A percentile compares a stretch with the other conserved stretches of the same genome.
phyloP scores from a whole-genome alignment of 805 yeast species.

The Candida sanyiensis region DNA sequence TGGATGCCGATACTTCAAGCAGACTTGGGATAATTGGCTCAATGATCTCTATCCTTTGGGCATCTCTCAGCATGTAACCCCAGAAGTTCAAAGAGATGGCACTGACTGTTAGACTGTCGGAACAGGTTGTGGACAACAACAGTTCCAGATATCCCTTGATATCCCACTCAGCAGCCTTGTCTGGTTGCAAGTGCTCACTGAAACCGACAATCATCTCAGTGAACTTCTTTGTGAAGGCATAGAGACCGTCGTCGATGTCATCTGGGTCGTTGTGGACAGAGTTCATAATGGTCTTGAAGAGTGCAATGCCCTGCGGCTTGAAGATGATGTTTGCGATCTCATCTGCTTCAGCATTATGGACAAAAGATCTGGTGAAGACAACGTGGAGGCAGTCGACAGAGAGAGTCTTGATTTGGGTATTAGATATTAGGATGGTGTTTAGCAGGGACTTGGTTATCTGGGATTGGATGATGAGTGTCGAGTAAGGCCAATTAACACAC shows the following conservation, averaged over 20 bases:
- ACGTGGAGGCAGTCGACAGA: slow-evolving; percentile 91
- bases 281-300: slow-evolving; percentile 61
- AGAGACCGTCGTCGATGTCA: slow-evolving; percentile 72
- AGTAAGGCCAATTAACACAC: slow-evolving; percentile 86
- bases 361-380: slow-evolving; percentile 73
- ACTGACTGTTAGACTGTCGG: slow-evolving; percentile 82
- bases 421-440: slow-evolving; percentile 49
- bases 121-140: slow-evolving; percentile 74
- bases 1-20: slow-evolving; percentile 69
- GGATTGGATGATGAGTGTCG: slow-evolving; percentile 61
- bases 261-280: slow-evolving; percentile 50
- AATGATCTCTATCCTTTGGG: slow-evolving; percentile 50
- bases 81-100: slow-evolving; percentile 91
- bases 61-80: slow-evolving; percentile 84
- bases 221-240: slow-evolving; percentile 79
- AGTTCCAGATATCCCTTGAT: slow-evolving; percentile 62
- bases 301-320: slow-evolving; percentile 62
- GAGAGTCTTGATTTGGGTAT: slow-evolving; percentile 66
- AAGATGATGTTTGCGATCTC: slow-evolving; percentile 77
- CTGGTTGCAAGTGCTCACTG: slow-evolving; percentile 66
- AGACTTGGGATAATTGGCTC: slow-evolving; percentile 56
- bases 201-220: slow-evolving; percentile 90
- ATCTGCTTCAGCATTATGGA: slow-evolving; percentile 60
- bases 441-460: slow-evolving; percentile 62
- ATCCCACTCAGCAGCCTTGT: slow-evolving; percentile 46